phyloP scores from a whole-genome alignment of 176 grass and related monocot genomes.

The Carex parvula region DNA sequence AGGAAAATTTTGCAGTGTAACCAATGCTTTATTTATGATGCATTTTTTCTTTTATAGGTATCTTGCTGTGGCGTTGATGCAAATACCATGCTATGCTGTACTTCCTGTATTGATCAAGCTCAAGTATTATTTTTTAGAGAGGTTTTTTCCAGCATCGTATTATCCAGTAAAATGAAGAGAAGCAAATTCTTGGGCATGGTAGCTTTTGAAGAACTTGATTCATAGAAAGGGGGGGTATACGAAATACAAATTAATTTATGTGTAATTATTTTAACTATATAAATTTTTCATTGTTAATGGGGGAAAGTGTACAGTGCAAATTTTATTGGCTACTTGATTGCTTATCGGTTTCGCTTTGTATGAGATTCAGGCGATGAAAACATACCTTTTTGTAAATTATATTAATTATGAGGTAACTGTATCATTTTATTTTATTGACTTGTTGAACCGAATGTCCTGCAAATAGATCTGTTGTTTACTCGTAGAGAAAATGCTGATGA shows the following conservation, averaged over 20 bases:
- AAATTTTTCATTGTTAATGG: constrained; percentile 13
- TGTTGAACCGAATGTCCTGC: neutral
- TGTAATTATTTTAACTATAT: constrained; percentile 17
- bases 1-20: neutral
- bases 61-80: constrained; percentile 56
- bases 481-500: too few species aligned
- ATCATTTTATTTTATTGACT: neutral
- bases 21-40: neutral
- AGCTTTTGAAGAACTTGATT: constrained; percentile 24
- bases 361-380: neutral
- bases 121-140: constrained; percentile 55
- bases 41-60: constrained; percentile 39
- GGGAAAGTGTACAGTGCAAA: constrained; percentile 20
- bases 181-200: constrained; percentile 20
- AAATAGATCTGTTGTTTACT: neutral
- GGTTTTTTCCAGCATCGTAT: constrained; percentile 44
- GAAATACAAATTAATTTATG: neutral
- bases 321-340: too few species aligned
- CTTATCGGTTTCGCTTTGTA: neutral
- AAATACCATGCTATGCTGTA: constrained; percentile 69
- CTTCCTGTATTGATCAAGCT: constrained; percentile 65
- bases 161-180: constrained; percentile 25
- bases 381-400: neutral
- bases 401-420: neutral
- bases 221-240: constrained; percentile 24